Base-by-base conservation (phyloP, 2,329 filamentous ascomycete species). In the Chaetomiaceae sp. region DNA sequence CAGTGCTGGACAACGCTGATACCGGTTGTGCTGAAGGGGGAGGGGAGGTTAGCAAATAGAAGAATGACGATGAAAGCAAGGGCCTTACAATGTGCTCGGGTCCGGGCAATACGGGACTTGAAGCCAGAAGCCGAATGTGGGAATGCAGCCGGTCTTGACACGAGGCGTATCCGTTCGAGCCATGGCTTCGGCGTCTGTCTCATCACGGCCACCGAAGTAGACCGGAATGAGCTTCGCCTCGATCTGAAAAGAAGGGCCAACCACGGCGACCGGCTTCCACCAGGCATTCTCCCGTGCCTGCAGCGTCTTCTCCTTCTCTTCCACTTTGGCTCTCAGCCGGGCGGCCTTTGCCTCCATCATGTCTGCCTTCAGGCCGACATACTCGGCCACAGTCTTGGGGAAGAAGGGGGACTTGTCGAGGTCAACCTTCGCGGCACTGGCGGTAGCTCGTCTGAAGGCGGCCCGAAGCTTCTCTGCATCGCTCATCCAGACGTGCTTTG, bases 311-410 rank as follows among this genome's bases (percentile, higher is more conserved):
- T 55, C 53, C 43, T 18, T 30, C 42, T 36, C 48, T 16, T 3
- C 16, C 4, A 44, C 23, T 42, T 48, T 43, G 18, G 21, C 36
- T 10, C 16, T n/a, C 32, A 51, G 48, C 18, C 40, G 14, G 14
- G 32, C 44, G 29, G 48, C 43, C 36, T 25, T 40, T 1, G n/a
- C 29, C 20, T 55, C 44, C 1, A 34, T 29, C 16, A 29, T 41
- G 6, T 41, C 42, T 1, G 41, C 47, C 34, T 42, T 36, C 9
- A 46, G 16, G 16, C 47, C 42, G 23, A 34, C 47, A 9, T 46
- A 51, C 21, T 51, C 52, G 41, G n/a, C 52, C 16, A 18, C 42
- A 2, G 47, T 51, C 21, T 23, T 33, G n/a, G 52, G 52, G 16
- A 51, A 46, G 27, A 47, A 47, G 18, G 45, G 47, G 2, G 45